Evolutionary conservation across 176 grass and related monocot species (phyloP), one percentile per base, ranked within the genome.

Genomic region (Phoenix roebelenii): DNA sequence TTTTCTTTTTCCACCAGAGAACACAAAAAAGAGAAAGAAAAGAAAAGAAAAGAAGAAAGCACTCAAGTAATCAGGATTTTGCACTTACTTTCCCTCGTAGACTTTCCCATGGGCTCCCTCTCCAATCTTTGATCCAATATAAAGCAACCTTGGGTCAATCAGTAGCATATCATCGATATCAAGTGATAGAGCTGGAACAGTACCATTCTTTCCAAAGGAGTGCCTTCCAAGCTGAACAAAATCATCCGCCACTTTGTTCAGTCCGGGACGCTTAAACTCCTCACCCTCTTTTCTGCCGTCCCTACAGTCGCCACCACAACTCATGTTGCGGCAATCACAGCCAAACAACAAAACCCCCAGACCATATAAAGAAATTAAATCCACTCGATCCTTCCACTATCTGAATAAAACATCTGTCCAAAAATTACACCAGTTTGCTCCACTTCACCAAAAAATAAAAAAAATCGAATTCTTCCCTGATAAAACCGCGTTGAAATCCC

Each of bases 71-170:
- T 30, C 15, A 39, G 23, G 9, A 29, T 9, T 28, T 74, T 65
- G 25, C 23, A 77, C 73, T 72, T 82, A 82, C 79, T 76, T 82
- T 12, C 79, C 79, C 55, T 82, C 55, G 64, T 82, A 82, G 25
- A 82, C 79, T 75, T 82, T 82, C 52, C 79, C 79, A 72, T 82
- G 79, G 50, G 79, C 79, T 60, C 79, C 79, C 65, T 82, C 79
- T 28, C 79, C 79, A 67, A 82, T 82, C 55, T 82, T 82, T 22
- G 73, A 65, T 61, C 79, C 79, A 22, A 82, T 75, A 57, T 72
- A 82, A 22, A 82, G 79, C 56, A 72, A 63, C 23, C 61, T 82
- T 3, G 79, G 79, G 54, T 82, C 73, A 64, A 82, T 72, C 49
- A 82, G 25, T 32, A 82, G 70, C 39, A 72, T 77, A 7, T 61